These are phyloP conservation scores for Penicillium crustosum DNA, from an alignment of 2,329 filamentous ascomycete species.

Conservation along the genomic window DNA sequence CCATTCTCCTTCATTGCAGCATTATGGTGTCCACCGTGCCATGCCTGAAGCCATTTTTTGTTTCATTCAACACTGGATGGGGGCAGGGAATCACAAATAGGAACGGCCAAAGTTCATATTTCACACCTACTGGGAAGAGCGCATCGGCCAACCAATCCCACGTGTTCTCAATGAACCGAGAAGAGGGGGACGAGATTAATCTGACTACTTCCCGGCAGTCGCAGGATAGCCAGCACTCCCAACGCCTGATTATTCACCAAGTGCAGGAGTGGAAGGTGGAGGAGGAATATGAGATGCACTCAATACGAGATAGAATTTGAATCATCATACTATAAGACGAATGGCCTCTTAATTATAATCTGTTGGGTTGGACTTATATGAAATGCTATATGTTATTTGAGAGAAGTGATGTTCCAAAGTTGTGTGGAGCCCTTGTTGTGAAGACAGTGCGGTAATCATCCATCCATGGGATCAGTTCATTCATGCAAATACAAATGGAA, in stretches of 20 bases:
- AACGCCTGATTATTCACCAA: neutral
- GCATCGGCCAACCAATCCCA: neutral
- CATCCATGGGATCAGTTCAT: too few species aligned
- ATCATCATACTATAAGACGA: too few species aligned
- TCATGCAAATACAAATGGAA: too few species aligned
- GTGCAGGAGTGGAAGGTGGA: neutral
- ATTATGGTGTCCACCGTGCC: neutral
- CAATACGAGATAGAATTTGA: neutral
- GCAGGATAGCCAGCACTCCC: neutral
- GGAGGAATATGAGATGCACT: neutral
- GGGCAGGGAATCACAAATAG: neutral
- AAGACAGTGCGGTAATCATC: too few species aligned
- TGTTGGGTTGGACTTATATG: too few species aligned
- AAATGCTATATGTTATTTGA: neutral
- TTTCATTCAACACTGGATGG: neutral
- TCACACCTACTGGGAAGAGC: neutral
- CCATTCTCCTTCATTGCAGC: neutral
- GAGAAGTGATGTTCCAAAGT: too few species aligned
- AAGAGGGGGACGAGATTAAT: neutral
- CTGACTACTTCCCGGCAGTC: neutral
- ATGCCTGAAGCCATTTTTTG: neutral
- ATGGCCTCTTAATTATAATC: too few species aligned
- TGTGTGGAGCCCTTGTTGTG: too few species aligned
- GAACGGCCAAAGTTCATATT: neutral
- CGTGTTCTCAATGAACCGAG: neutral